These are phyloP conservation scores for Athelia sp. DNA, from an alignment of 1,284 basidiomycete species.

Conservation along the genomic window DNA sequence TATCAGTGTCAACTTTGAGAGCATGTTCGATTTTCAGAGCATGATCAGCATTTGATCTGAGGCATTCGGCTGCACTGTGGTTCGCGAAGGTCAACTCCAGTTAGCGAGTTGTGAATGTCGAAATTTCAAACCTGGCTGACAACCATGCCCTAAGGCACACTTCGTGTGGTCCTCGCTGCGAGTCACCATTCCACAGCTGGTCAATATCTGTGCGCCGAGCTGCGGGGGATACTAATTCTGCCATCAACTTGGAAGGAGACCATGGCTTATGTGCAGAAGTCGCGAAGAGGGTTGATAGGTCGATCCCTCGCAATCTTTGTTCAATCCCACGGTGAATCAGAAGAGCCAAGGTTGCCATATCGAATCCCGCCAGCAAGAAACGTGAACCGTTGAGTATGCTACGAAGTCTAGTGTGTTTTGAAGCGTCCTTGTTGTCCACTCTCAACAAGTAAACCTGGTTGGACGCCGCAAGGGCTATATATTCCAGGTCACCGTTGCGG, in stretches of 20 bases:
- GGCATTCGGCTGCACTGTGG: constrained; percentile 9
- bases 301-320: constrained; percentile 22
- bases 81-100: too few relatives aligned
- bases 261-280: constrained; percentile 15
- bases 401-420: background rate
- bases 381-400: constrained; percentile 4
- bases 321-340: constrained; percentile 19
- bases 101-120: background rate
- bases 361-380: constrained; percentile 24
- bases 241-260: constrained; percentile 22
- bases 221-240: constrained; percentile 7
- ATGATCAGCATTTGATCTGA: background rate
- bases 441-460: background rate
- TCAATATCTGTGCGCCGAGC: constrained; percentile 18
- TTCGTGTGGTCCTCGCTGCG: constrained; percentile 10
- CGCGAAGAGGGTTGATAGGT: constrained; percentile 24
- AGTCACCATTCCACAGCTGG: constrained; percentile 22
- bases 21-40: constrained; percentile 14
- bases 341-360: constrained; percentile 24
- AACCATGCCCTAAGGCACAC: constrained; percentile 32
- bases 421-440: background rate
- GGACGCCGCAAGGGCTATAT: constrained; percentile 1
- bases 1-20: constrained; percentile 17
- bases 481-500: background rate
- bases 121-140: constrained; percentile 23